Evolutionary conservation across 1,284 basidiomycete species (phyloP), one percentile per base, ranked within the genome.

Genomic region (Bondarzewia mesenterica): DNA sequence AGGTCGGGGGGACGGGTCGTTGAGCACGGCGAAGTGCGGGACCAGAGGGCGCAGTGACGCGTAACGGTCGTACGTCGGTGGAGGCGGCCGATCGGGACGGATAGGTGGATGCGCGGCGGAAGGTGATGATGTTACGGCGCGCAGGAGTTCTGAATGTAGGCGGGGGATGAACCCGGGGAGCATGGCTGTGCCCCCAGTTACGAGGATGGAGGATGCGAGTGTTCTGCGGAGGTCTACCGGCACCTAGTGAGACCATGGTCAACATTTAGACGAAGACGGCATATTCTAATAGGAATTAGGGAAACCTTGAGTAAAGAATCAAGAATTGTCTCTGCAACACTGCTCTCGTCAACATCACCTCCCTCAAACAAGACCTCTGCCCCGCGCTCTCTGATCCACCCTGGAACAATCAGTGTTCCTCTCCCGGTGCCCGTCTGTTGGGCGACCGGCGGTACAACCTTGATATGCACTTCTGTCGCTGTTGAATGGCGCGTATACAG

Each of bases 341-440:
- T 90, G 53, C 75, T 76, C 64, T 89, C 88, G 58, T 92, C 93
- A 22, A 87, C 80, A 54, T 93, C 89, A n/a, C 88, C 88, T 2
- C 83, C 82, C 59, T 92, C 90, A 55, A 97, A 97, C 1, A 98
- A 70, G 4, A 94, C 75, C 61, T 99, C 95, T 3, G 90, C 84
- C 0, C 89, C 89, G 7, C 93, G 75, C 62, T 97, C 93, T 32
- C 95, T 71, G 21, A 98, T 74, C 95, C 96, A 99, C 0, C 94
- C 94, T 0, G 95, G 95, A 37, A 99, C 80, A 39, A 87, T 72
- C 32, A 98, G 66, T 0, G 83, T 87, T 0, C 90, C 91, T n/a
- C 73, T 66, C 1, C 85, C 85, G 0, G 83, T 86, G 1, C 83
- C 82, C 5, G 69, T 68, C 56, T 80, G 80, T 59, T 85, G 81